Evolutionary conservation across 2,329 filamentous ascomycete genomes (phyloP), one percentile per base, ranked within the genome.

Genomic region (Aureobasidium sp.): DNA sequence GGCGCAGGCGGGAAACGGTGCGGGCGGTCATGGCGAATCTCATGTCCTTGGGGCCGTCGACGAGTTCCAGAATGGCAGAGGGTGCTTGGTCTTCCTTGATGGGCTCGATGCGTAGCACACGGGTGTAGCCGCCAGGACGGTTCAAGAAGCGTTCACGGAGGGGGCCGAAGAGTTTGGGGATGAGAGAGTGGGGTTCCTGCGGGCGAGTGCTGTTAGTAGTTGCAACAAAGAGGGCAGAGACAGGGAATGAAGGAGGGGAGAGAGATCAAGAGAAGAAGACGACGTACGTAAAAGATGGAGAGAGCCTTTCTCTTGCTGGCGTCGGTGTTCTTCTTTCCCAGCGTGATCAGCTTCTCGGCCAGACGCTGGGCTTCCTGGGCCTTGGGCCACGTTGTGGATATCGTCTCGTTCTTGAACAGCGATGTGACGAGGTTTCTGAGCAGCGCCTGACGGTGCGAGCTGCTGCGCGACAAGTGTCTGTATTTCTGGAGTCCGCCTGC

Each of bases 351-450:
- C 79, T 95, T 95, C 73, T 99, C 94, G 8, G 92, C 94, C 67
- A 97, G 74, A 45, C 89, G 83, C 77, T 99, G 94, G 21, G 94
- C 89, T 78, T 99, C 94, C 77, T 97, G 99, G 50, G 94, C 94
- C 78, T 97, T 97, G 73, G 88, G 86, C 82, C 89, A 96, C 77
- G 94, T 96, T 54, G 94, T 99, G 65, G 87, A 86, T 77, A 99
- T 95, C 64, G 90, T 86, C 79, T 99, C 94, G 75, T 95, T 85
- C 75, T 89, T 83, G 77, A 99, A 88, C 66, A 99, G 88, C 59
- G 93, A 94, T 67, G 93, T 96, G 73, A 97, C 92, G 63, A 99
- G 81, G 77, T 97, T 96, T 70, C 94, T 90, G 67, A 99, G 86
- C 67, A 99, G 84, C 57, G 94, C 93, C 78, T 93, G 85, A 73